Conservation (phyloP, 441 rosid genomes). For the Omphalea diandra region DNA sequence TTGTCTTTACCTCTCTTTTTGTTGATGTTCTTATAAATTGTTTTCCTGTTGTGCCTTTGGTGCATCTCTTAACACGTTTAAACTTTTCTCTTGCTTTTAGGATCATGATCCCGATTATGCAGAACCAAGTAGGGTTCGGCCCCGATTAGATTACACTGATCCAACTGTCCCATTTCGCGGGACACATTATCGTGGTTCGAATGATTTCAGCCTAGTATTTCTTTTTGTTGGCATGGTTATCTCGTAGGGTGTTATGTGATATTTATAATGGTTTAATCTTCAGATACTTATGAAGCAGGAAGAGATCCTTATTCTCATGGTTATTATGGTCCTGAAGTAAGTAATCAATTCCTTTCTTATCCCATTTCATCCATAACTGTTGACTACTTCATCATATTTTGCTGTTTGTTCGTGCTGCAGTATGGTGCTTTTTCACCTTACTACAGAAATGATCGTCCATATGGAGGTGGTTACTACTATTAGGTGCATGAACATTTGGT, state of each 20-base stretch:
- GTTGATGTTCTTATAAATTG: neutral
- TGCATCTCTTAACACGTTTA: conserved; percentile 13
- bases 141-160: conserved; percentile 47
- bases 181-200: conserved; percentile 43
- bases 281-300: conserved; percentile 44
- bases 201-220: neutral
- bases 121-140: conserved; percentile 47
- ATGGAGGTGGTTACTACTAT: conserved; percentile 49
- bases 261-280: conserved; percentile 26
- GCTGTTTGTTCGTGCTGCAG: conserved; percentile 37
- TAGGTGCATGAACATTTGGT: conserved; percentile 33
- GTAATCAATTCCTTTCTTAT: conserved; percentile 26
- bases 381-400: conserved; percentile 14
- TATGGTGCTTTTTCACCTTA: conserved; percentile 42
- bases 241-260: conserved; percentile 3
- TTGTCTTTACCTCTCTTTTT: neutral
- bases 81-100: conserved; percentile 29
- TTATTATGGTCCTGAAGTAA: conserved; percentile 51
- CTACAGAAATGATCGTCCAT: conserved; percentile 39
- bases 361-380: conserved; percentile 6
- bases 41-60: conserved; percentile 1
- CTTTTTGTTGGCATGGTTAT: conserved; percentile 9
- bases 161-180: conserved; percentile 39
- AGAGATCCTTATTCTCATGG: conserved; percentile 43
- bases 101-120: conserved; percentile 49